Conservation (phyloP, 495 filamentous ascomycete genomes). For the Neurospora intermedia region DNA sequence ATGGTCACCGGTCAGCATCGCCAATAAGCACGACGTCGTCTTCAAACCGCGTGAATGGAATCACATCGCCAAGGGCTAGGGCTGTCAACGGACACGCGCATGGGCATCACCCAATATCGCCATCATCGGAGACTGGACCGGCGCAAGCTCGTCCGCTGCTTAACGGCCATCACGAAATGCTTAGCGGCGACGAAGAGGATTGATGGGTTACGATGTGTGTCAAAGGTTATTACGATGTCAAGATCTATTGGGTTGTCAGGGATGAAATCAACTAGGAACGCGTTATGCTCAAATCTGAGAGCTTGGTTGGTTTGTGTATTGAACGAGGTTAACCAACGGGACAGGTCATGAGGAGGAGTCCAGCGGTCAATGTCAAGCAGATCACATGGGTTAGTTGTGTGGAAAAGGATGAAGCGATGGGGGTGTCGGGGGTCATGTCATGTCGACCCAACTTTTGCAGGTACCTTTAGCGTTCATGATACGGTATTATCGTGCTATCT, state of each 20-base stretch:
- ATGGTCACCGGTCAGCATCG: constrained; percentile 23
- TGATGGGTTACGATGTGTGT: background rate
- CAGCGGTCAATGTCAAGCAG: background rate
- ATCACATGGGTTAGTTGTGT: background rate
- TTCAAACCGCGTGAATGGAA: background rate
- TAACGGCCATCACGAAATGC: constrained; percentile 18
- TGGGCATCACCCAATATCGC: constrained; percentile 20
- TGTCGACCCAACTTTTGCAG: background rate
- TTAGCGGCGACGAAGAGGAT: constrained; percentile 6
- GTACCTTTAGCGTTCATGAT: background rate
- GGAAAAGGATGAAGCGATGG: background rate
- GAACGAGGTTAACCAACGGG: background rate
- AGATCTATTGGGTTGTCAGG: background rate
- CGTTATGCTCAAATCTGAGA: background rate
- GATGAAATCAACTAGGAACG: background rate
- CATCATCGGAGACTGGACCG: constrained; percentile 20
- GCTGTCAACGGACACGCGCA: constrained; percentile 11
- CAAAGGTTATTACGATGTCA: background rate
- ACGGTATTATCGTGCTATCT: background rate
- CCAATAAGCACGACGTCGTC: constrained; percentile 12
- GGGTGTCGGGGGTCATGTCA: background rate
- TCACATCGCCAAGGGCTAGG: background rate
- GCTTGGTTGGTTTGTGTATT: background rate
- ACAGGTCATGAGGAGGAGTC: background rate
- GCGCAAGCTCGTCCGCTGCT: constrained; percentile 18